phyloP scores from a whole-genome alignment of 495 filamentous ascomycete species.

The Clavariopsis aquatica region DNA sequence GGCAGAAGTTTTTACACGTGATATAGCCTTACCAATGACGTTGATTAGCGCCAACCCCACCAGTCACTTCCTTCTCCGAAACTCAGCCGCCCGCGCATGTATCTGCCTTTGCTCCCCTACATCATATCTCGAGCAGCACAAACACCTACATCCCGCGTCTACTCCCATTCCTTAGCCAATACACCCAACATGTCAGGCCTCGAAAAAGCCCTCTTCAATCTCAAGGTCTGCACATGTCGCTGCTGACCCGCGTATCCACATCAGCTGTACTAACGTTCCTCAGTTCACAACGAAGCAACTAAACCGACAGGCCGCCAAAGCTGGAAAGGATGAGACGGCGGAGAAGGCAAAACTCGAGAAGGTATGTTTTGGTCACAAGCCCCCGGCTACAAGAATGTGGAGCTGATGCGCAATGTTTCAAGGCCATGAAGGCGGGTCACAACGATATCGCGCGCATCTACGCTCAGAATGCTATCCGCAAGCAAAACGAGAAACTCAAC shows the following conservation, averaged over 20 bases:
- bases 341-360: constrained; percentile 84
- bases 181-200: constrained; percentile 57
- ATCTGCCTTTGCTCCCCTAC: neutral
- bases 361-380: constrained; percentile 44
- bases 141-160: neutral
- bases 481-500: constrained; percentile 69
- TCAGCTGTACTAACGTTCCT: constrained; percentile 14
- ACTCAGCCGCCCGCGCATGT: neutral
- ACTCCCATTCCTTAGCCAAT: neutral
- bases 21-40: neutral
- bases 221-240: constrained; percentile 51
- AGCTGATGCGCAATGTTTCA: neutral
- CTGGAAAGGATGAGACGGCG: constrained; percentile 76
- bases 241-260: neutral
- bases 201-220: constrained; percentile 66
- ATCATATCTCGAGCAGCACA: neutral
- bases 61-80: neutral
- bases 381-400: neutral
- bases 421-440: constrained; percentile 65
- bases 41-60: constrained; percentile 13
- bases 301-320: constrained; percentile 77
- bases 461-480: constrained; percentile 80
- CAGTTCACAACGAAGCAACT: constrained; percentile 85
- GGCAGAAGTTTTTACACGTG: neutral
- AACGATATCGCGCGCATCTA: constrained; percentile 79